Percentiles rank a stretch among this genome's conserved stretches.
Conservation (phyloP, 1,284 basidiomycete species). For the Papiliotrema laurentii region DNA sequence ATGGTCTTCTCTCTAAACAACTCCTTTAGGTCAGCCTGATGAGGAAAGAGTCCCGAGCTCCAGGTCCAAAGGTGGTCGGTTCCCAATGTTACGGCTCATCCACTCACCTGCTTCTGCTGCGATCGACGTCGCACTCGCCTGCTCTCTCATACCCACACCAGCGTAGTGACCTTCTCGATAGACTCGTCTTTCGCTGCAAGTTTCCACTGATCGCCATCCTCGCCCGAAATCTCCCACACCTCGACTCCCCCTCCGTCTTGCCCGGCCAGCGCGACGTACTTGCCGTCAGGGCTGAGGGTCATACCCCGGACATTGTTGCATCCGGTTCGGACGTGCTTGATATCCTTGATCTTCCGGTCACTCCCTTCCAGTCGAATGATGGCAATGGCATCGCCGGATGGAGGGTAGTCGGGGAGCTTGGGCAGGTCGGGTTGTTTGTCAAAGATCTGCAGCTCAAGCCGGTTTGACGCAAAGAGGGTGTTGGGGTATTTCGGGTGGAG, state of each 20-base stretch:
- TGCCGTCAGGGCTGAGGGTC: conserved; percentile 37
- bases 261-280: conserved; percentile 40
- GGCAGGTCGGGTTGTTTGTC: conserved; percentile 22
- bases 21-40: no score
- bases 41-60: no score
- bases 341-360: conserved; percentile 20
- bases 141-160: conserved; percentile 28
- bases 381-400: conserved; percentile 40
- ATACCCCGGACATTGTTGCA: conserved; percentile 39
- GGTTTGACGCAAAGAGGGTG: conserved; percentile 43
- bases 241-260: conserved; percentile 39
- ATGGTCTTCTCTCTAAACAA: no score
- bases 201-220: conserved; percentile 33
- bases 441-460: conserved; percentile 34
- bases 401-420: conserved; percentile 12
- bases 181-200: conserved; percentile 60
- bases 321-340: conserved; percentile 35
- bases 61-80: no score
- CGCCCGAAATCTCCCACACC: conserved; percentile 32
- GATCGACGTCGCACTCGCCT: no score
- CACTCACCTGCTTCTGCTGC: no score
- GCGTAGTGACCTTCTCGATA: conserved; percentile 53
- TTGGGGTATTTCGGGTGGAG: conserved; percentile 25
- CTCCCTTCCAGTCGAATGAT: conserved; percentile 27
- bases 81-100: no score